Base-by-base conservation (phyloP, 2,329 filamentous ascomycete genomes). In the Pyrenophora teres region DNA sequence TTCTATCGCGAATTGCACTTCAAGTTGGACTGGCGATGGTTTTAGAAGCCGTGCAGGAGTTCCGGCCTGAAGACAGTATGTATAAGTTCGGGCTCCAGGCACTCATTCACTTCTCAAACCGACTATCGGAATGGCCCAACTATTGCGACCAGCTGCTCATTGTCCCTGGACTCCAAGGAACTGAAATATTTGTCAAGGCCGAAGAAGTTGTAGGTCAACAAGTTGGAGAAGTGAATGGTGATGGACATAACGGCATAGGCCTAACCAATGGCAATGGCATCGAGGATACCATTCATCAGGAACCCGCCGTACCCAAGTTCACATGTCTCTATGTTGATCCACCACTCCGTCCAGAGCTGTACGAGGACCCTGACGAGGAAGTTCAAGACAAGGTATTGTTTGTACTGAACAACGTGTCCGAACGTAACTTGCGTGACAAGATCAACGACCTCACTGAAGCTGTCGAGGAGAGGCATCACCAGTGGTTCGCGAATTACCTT, bases 71-170 rank as follows among this genome's bases (percentile, higher is more conserved):
- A 27, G 87, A 92, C 54, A 87, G 90, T 1, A 97, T 99, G 94
- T 97, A 94, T 79, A 96, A 97, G 67, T 99, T 99, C 70, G 94
- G 95, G 9, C 82, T 99, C 10, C 94, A 99, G 71, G 94, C 94
- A 13, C 82, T 99, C 54, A 87, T 97, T 71, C 92, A 97, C 72
- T 83, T 97, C 46, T 87, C 91, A 48, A 82, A 85, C 33, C 86
- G 94, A 35, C 85, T 99, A 41, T 82, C 86, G 4, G 94, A 99
- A 69, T 99, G 94, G 94, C 91, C 92, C n/a, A 90, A 89, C 2
- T 95, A 97, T 65, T 97, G 93, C 72, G 87, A 88, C 55, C 85
- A 94, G 56, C 82, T 99, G 5, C 76, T 95, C 18, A 87, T 90
- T 56, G 91, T 96, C 33, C 87, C 89, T 0, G 89, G 86, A 35